Evolutionary conservation across 2,329 filamentous ascomycete genomes (phyloP).

Genomic region (Pseudogymnoascus sp.): DNA sequence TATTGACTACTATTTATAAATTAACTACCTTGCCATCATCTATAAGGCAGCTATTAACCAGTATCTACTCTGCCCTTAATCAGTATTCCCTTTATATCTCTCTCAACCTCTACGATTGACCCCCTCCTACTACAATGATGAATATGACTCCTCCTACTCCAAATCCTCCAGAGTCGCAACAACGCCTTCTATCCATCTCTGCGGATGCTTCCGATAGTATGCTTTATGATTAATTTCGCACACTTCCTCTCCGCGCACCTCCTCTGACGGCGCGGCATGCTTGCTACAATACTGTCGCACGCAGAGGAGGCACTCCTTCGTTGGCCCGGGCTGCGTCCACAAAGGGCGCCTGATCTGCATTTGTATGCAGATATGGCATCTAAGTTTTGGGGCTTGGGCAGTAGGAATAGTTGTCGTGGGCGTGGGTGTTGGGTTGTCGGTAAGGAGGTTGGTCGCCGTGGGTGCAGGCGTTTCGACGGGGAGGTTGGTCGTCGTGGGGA

Average conservation of each 20-base stretch:
- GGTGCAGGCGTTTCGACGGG: not conserved
- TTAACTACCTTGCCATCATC: too few species aligned
- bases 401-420: not conserved
- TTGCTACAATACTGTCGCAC: not conserved
- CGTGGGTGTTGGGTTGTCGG: not conserved
- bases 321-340: not conserved
- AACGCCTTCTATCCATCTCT: not conserved
- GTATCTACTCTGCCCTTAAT: too few species aligned
- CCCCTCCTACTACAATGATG: too few species aligned
- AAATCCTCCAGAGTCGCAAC: not conserved
- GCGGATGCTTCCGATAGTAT: not conserved
- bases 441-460: not conserved
- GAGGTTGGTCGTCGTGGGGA: not conserved
- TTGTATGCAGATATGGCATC: not conserved
- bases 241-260: not conserved
- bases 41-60: too few species aligned
- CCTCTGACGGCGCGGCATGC: not conserved
- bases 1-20: too few species aligned
- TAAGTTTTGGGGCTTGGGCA: not conserved
- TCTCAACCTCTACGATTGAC: too few species aligned
- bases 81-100: too few species aligned
- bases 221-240: not conserved
- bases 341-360: not conserved
- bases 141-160: too few species aligned
- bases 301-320: not conserved